These are phyloP conservation scores for Myxozyma vanderwaltii DNA, from an alignment of 805 yeast species.

Conservation along the genomic window DNA sequence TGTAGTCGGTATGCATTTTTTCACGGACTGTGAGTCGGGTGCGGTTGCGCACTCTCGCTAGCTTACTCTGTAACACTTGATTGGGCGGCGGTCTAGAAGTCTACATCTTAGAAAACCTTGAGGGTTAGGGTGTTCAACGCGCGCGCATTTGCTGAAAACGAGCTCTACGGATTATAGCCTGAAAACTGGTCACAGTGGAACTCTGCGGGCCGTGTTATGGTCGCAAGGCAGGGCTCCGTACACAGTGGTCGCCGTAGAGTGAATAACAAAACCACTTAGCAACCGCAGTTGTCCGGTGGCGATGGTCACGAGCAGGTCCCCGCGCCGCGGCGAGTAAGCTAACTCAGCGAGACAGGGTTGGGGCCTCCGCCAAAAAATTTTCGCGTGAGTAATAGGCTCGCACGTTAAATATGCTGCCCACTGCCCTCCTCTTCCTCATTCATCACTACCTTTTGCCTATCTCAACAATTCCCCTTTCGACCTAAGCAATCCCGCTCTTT, in stretches of 20 bases:
- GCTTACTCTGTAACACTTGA: not conserved
- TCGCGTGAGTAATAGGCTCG: conserved; percentile 21
- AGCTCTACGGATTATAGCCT: too few relatives aligned
- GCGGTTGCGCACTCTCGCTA: not conserved
- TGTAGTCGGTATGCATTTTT: too few relatives aligned
- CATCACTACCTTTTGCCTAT: not conserved
- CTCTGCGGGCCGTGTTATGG: too few relatives aligned
- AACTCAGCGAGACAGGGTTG: not conserved
- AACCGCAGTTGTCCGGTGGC: too few relatives aligned
- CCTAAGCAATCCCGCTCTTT: not conserved
- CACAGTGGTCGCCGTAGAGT: too few relatives aligned
- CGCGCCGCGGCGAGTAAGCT: not conserved
- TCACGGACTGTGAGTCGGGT: too few relatives aligned
- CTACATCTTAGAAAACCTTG: not conserved
- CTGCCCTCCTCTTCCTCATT: conserved; percentile 1
- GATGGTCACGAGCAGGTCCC: not conserved
- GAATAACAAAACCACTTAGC: too few relatives aligned
- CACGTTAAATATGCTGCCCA: not conserved
- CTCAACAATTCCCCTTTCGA: not conserved
- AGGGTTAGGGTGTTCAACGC: too few relatives aligned
- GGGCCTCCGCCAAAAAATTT: conserved; percentile 11
- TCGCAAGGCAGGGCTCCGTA: too few relatives aligned
- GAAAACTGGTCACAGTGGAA: too few relatives aligned
- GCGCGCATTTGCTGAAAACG: too few relatives aligned
- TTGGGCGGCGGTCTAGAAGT: conserved; percentile 7